phyloP scores from a whole-genome alignment of 2,329 filamentous ascomycete genomes.

The Paraphaeosphaeria sporulosa region DNA sequence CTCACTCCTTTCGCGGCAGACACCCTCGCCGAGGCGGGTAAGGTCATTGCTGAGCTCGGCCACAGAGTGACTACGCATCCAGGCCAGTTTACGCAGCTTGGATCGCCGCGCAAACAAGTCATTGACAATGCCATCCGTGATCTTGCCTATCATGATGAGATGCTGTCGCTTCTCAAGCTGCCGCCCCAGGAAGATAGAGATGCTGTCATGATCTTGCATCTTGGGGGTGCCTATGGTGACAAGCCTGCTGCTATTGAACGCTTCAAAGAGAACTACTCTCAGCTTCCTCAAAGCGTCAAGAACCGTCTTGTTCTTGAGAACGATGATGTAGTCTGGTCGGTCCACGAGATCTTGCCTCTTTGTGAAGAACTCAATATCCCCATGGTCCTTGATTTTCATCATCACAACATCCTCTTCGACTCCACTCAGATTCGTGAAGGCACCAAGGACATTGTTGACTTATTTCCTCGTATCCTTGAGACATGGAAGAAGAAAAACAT shows the following conservation, averaged over 20 bases:
- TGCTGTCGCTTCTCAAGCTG: constrained; percentile 78
- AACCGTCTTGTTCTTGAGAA: constrained; percentile 88
- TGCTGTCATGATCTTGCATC: constrained; percentile 92
- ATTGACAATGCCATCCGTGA: constrained; percentile 80
- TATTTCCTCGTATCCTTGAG: constrained; percentile 79
- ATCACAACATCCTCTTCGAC: constrained; percentile 94
- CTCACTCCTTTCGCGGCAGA: constrained; percentile 84
- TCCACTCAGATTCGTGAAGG: constrained; percentile 76
- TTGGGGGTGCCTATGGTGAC: constrained; percentile 90
- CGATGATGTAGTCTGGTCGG: constrained; percentile 91
- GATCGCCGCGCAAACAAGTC: constrained; percentile 79
- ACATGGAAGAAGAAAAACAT: constrained; percentile 88
- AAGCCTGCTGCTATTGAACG: constrained; percentile 80
- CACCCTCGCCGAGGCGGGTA: constrained; percentile 77
- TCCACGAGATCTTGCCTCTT: constrained; percentile 86
- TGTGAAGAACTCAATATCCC: constrained; percentile 96
- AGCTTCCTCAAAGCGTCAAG: constrained; percentile 74
- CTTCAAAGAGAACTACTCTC: constrained; percentile 77
- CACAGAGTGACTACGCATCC: constrained; percentile 91
- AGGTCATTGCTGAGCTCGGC: constrained; percentile 76
- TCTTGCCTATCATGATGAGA: constrained; percentile 85
- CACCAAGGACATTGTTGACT: constrained; percentile 77
- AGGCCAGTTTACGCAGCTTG: constrained; percentile 88
- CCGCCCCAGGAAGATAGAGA: constrained; percentile 81
- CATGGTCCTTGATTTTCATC: constrained; percentile 89